Percentiles rank a stretch among this genome's conserved stretches.
Conservation (phyloP, 106 monocot species). For the Dendrobium catenatum region DNA sequence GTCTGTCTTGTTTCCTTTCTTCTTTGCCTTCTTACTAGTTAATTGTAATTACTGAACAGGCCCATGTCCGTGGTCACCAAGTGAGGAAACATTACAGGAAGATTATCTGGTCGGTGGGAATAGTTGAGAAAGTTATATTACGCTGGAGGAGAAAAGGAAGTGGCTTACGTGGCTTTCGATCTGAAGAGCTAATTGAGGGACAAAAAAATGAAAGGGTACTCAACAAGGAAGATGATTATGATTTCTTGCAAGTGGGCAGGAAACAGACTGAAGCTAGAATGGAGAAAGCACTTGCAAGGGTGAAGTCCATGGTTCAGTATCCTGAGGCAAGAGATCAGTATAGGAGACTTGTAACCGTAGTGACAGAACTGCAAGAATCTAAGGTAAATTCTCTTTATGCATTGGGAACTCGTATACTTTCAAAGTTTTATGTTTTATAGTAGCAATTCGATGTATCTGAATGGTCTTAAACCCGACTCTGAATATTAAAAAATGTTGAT, state of each 20-base stretch:
- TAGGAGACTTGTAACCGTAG: conserved; percentile 54
- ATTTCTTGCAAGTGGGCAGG: conserved; percentile 77
- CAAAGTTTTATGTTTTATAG: no score
- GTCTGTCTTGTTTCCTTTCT: neutral
- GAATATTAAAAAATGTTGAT: no score
- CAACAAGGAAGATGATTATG: conserved; percentile 65
- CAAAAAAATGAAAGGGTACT: conserved; percentile 19
- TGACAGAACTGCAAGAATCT: conserved; percentile 62
- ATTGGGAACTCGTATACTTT: no score
- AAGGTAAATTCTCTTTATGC: conserved; percentile 36
- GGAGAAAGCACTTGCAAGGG: conserved; percentile 88
- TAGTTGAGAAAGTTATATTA: conserved; percentile 84
- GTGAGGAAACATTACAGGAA: conserved; percentile 76
- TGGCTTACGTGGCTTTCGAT: conserved; percentile 60
- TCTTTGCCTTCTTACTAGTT: neutral
- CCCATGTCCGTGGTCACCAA: conserved; percentile 92
- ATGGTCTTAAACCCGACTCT: no score
- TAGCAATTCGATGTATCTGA: no score
- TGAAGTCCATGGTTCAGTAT: conserved; percentile 97
- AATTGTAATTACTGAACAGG: conserved; percentile 26
- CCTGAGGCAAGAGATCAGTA: conserved; percentile 98
- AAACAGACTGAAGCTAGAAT: conserved; percentile 77
- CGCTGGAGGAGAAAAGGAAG: conserved; percentile 87
- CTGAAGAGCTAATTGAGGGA: conserved; percentile 46
- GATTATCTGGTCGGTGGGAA: conserved; percentile 72